Evolutionary conservation across 495 filamentous ascomycete genomes (phyloP).

Genomic region (Annulohypoxylon bovei): DNA sequence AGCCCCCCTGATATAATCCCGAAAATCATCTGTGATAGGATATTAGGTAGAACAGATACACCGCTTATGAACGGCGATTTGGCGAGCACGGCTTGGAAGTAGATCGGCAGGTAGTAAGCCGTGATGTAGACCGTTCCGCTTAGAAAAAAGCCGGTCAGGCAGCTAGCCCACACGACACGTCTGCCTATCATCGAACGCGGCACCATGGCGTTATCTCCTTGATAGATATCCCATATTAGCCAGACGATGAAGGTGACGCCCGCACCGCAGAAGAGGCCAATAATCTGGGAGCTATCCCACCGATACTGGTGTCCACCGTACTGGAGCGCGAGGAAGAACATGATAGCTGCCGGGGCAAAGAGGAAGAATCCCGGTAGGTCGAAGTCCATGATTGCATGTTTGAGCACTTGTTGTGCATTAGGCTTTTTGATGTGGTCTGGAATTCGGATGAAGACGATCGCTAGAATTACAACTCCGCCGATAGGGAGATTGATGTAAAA

Average conservation of each 20-base stretch:
- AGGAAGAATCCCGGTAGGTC: conserved; percentile 59
- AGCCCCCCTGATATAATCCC: conserved; percentile 56
- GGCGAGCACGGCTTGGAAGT: conserved; percentile 69
- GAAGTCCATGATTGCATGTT: conserved; percentile 42
- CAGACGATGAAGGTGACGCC: conserved; percentile 50
- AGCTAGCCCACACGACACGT: conserved; percentile 33
- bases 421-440: conserved; percentile 48
- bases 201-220: conserved; percentile 55
- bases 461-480: conserved; percentile 43
- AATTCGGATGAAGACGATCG: conserved; percentile 54
- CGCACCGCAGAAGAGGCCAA: conserved; percentile 55
- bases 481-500: conserved; percentile 62
- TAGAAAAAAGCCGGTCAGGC: conserved; percentile 4
- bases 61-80: conserved; percentile 58
- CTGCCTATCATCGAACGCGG: conserved; percentile 32
- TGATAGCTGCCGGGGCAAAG: conserved; percentile 57
- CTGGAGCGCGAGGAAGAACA: conserved; percentile 60
- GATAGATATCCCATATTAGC: conserved; percentile 54
- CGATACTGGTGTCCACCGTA: conserved; percentile 58
- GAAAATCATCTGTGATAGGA: conserved; percentile 59
- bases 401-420: not conserved
- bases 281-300: conserved; percentile 52
- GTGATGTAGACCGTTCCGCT: conserved; percentile 25
- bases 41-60: conserved; percentile 58
- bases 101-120: conserved; percentile 63